Base-by-base conservation (phyloP, 257 asterid species). In the Jacaranda mimosifolia region DNA sequence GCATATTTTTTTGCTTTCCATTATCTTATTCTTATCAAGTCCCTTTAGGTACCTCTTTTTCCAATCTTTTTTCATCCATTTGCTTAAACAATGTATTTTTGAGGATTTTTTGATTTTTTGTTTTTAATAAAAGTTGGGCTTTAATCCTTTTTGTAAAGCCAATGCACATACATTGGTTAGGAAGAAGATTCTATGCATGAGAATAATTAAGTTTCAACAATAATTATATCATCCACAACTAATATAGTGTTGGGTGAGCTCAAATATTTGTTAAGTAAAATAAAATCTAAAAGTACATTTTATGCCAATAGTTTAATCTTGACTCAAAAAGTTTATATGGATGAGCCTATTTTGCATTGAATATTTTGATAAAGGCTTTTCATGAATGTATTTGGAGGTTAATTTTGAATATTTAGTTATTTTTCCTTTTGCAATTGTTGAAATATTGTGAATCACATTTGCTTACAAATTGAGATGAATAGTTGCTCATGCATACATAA, bases 131-230 rank as follows among this genome's bases (percentile, higher is more conserved):
- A 12, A 1, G 48, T 70, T 73, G 80, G 83, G 79, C 56, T 66
- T 57, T 48, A 35, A 65, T 45, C 21, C 57, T 18, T 32, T 65
- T 35, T 58, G n/a, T 73, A 73, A 79, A 79, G 83, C 64, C 70
- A 57, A 46, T 73, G 70, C 77, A 72, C 68, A 40, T 59, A 43
- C 62, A 73, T 59, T 60, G 77, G 69, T 32, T 45, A 46, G 45
- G 66, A 71, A 63, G 10, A 55, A 63, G 60, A 56, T 40, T 26
- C 49, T 18, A 48, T 9, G 76, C 63, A 79, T 40, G 32, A 26
- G 75, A 73, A 67, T 66, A 18, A 66, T 14, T 53, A 3, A 12
- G 36, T 70, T 49, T 51, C 43, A 69, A 48, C n/a, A 38, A 55
- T 39, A 36, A 53, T 55, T 55, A 55, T 1, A 55, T 51, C 17